Percentiles rank a stretch among this genome's conserved stretches.
These are phyloP conservation scores for Fusarium tricinctum DNA, from an alignment of 2,329 filamentous ascomycete species.

Conservation along the genomic window DNA sequence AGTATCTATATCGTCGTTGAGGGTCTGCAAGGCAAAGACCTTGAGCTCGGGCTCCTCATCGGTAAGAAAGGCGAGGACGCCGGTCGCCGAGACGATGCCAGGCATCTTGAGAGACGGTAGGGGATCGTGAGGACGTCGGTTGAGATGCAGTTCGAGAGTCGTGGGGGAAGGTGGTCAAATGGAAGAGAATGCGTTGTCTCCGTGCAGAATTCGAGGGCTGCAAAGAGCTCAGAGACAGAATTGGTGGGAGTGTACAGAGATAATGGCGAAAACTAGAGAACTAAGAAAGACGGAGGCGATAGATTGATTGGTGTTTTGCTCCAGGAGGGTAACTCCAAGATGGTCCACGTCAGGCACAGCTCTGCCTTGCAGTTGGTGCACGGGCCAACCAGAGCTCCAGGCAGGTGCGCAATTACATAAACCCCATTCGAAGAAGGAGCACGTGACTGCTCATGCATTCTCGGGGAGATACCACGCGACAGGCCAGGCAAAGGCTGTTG, in stretches of 20 bases:
- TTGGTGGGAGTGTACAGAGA: slow-evolving; percentile 15
- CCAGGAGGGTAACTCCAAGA: slow-evolving; percentile 49
- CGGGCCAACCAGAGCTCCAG: slow-evolving; percentile 47
- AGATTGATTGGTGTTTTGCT: slow-evolving; percentile 50
- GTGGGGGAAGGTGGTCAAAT: slow-evolving; percentile 31
- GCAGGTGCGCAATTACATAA: slow-evolving; percentile 46
- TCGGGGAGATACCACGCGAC: slow-evolving; percentile 10
- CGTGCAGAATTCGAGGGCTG: slow-evolving; percentile 46
- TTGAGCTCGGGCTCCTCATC: slow-evolving; percentile 95
- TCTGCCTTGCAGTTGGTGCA: slow-evolving; percentile 55
- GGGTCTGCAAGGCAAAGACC: slow-evolving; percentile 92
- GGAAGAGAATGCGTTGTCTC: slow-evolving; percentile 32
- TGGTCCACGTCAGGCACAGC: slow-evolving; percentile 64
- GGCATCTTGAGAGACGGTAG: slow-evolving; percentile 74
- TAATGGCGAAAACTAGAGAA: slow-evolving; percentile 29
- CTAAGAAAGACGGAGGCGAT: slow-evolving; percentile 35
- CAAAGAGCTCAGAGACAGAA: slow-evolving; percentile 22
- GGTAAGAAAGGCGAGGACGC: slow-evolving; percentile 93
- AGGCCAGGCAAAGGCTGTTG: neutral
- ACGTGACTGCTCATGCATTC: slow-evolving; percentile 23
- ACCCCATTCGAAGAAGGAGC: neutral
- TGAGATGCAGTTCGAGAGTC: slow-evolving; percentile 39
- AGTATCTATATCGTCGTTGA: slow-evolving; percentile 96
- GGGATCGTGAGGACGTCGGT: slow-evolving; percentile 39
- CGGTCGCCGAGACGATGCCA: slow-evolving; percentile 92